Percentiles rank a stretch among this genome's conserved stretches.
These are phyloP conservation scores for Endogone sp. DNA, from an alignment of 192 early-diverging fungal species.

Conservation along the genomic window DNA sequence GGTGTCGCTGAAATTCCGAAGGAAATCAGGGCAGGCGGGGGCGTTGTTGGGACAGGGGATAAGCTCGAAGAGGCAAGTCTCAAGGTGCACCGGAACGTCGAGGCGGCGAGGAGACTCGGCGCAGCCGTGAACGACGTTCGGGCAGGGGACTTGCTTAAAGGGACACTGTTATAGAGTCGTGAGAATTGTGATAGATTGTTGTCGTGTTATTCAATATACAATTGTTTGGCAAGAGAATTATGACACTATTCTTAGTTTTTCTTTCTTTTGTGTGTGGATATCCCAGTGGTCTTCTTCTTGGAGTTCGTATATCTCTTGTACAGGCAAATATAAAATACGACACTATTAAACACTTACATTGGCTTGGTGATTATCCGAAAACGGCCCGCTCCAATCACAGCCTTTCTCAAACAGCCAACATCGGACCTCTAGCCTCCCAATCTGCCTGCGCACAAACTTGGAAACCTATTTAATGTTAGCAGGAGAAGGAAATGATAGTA, in stretches of 20 bases:
- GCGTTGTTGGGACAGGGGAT: conserved; percentile 21
- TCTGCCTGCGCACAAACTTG: conserved; percentile 28
- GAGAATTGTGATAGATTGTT: background rate
- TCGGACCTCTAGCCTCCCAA: conserved; percentile 17
- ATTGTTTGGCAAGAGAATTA: no score
- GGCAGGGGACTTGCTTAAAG: conserved; percentile 18
- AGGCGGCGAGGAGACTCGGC: conserved; percentile 1
- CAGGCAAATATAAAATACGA: background rate
- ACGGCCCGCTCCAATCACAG: conserved; percentile 22
- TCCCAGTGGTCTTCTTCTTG: background rate
- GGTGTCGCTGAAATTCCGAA: conserved; percentile 10
- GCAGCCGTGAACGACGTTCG: conserved; percentile 23
- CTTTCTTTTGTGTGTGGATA: no score
- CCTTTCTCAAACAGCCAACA: conserved; percentile 16
- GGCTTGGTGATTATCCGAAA: conserved; percentile 13
- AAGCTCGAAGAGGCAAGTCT: conserved; percentile 12
- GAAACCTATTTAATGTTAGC: conserved; percentile 12
- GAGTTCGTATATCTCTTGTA: no score
- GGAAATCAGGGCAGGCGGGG: conserved; percentile 18
- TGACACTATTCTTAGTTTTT: no score
- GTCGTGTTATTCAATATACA: no score
- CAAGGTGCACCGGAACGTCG: conserved; percentile 12
- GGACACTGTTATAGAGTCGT: conserved; percentile 9
- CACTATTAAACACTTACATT: conserved; percentile 8
- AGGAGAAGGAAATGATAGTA: background rate